Evolutionary conservation across 306 rosid species (phyloP).

Genomic region (Luffa aegyptiaca): DNA sequence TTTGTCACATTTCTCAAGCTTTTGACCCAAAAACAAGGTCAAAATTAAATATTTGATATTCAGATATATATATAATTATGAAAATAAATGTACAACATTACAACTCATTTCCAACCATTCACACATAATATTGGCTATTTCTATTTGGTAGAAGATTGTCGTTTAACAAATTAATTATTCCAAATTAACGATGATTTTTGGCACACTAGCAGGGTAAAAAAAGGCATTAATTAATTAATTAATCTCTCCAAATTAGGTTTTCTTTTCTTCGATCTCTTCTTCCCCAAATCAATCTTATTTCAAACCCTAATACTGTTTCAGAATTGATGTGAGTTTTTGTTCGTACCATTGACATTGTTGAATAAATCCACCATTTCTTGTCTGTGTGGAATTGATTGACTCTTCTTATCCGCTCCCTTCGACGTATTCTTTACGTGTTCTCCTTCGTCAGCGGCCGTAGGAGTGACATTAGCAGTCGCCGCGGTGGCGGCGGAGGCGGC

Average conservation of each 20-base stretch:
- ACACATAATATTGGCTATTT: neutral
- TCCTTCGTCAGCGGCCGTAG: neutral
- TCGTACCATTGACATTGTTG: slow-evolving; percentile 32
- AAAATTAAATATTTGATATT: neutral
- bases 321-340: slow-evolving; percentile 41
- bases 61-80: neutral
- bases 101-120: neutral
- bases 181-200: neutral
- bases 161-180: slow-evolving; percentile 1
- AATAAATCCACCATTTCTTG: slow-evolving; percentile 48
- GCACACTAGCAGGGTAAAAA: neutral
- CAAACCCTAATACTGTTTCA: slow-evolving; percentile 14
- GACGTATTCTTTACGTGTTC: neutral
- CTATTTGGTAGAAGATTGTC: neutral
- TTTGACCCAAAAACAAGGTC: neutral
- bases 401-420: slow-evolving; percentile 25
- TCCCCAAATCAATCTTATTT: slow-evolving; percentile 6
- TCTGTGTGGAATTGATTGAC: slow-evolving; percentile 30
- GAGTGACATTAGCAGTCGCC: neutral
- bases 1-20: neutral
- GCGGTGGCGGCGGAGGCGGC: neutral
- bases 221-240: neutral
- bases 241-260: neutral
- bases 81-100: neutral
- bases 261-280: neutral